Base-by-base conservation (phyloP, 441 rosid species). In the Populus hybrid region DNA sequence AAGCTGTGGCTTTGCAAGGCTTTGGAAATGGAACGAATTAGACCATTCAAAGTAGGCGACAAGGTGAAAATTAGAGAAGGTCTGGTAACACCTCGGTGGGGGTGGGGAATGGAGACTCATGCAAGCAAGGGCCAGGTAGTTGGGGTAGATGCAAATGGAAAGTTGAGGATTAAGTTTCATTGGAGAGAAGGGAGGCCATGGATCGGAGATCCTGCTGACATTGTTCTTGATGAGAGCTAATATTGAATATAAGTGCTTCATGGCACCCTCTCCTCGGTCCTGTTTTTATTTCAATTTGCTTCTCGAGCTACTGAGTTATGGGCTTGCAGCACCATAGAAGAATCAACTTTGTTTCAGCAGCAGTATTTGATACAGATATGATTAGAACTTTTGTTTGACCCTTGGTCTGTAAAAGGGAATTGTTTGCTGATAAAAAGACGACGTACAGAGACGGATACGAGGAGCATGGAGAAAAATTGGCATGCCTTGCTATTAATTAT, bases 61-160 rank as follows among this genome's bases (percentile, higher is more conserved):
- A 87, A 78, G 79, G 98, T 97, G 76, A 90, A 87, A 83, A 94
- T 94, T 59, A 85, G 86, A 82, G 96, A 88, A 24, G 97, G 94
- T 53, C 78, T 97, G 82, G 91, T 88, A 59, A 82, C 92, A 67
- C 99, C 99, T 3, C 86, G 98, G 68, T 93, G 98, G 99, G 99
- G 94, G 29, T 97, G 99, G 99, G 99, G 99, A 83, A 93, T 94
- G 99, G 99, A 97, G 91, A 97, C 98, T 4, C 89, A 89, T 76
- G 91, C 94, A 35, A 97, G 99, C 87, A 93, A 89, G 83, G 99
- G 99, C 20, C 82, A 80, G 74, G 94, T 92, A 40, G 94, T 94
- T 74, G 98, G 98, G 31, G 99, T 97, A 12, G 98, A 97, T 83
- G 97, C 99, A 29, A 94, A 90, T 64, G 99, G 99, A 65, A 97